A percentile compares a stretch with the other conserved stretches of the same genome.
Conservation (phyloP, 768 basidiomycete species). For the Kwoniella sp. region DNA sequence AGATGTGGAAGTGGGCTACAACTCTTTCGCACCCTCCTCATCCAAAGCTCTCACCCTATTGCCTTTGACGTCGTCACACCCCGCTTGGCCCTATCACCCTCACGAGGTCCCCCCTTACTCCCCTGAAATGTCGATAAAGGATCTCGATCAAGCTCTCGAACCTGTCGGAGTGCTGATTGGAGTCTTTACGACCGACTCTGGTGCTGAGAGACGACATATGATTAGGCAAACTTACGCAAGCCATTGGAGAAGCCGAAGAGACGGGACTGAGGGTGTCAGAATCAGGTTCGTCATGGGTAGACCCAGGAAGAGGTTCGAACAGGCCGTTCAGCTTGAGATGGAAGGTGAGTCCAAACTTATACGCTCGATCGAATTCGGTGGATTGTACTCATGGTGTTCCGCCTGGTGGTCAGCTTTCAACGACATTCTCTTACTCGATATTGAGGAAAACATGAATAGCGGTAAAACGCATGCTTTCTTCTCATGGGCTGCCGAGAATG, state of each 20-base stretch:
- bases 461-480: slow-evolving; percentile 92
- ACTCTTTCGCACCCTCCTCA: slow-evolving; percentile 54
- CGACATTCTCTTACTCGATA: slow-evolving; percentile 66
- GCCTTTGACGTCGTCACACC: slow-evolving; percentile 41
- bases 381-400: not conserved
- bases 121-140: slow-evolving; percentile 24
- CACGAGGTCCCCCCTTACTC: slow-evolving; percentile 33
- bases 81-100: slow-evolving; percentile 42
- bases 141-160: slow-evolving; percentile 71
- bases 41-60: slow-evolving; percentile 38
- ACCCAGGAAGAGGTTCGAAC: slow-evolving; percentile 76
- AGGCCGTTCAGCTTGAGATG: slow-evolving; percentile 80
- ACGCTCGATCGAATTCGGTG: no score
- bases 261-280: slow-evolving; percentile 77
- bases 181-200: slow-evolving; percentile 84
- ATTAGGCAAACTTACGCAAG: slow-evolving; percentile 87
- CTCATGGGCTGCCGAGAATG: slow-evolving; percentile 85
- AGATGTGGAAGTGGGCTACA: slow-evolving; percentile 49
- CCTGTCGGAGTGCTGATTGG: slow-evolving; percentile 87
- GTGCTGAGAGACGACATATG: slow-evolving; percentile 79
- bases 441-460: slow-evolving; percentile 90
- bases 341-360: slow-evolving; percentile 67
- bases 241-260: slow-evolving; percentile 69
- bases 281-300: slow-evolving; percentile 88
- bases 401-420: slow-evolving; percentile 42